phyloP scores from a whole-genome alignment of 2,329 filamentous ascomycete species.

The Tolypocladium tropicale region DNA sequence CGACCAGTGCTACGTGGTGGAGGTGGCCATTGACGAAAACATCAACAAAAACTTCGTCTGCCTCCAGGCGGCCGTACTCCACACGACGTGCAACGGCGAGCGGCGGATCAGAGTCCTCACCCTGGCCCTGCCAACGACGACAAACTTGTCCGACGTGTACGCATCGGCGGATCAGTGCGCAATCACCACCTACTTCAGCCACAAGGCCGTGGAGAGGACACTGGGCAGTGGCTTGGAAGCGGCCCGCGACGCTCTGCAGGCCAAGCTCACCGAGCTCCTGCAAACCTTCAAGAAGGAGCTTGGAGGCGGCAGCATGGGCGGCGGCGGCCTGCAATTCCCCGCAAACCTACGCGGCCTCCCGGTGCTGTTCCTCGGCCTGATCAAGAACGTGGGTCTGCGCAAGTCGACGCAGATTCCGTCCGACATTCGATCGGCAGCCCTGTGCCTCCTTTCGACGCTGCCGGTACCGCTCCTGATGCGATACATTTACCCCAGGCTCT shows the following conservation, averaged over 20 bases:
- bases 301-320: constrained; percentile 89
- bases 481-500: constrained; percentile 80
- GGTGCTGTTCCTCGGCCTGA: constrained; percentile 83
- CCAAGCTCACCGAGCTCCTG: constrained; percentile 84
- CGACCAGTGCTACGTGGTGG: constrained; percentile 94
- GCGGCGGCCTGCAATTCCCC: constrained; percentile 87
- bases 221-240: constrained; percentile 80
- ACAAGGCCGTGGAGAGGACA: constrained; percentile 91
- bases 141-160: constrained; percentile 82
- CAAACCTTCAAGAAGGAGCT: constrained; percentile 96
- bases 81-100: constrained; percentile 97
- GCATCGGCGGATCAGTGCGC: constrained; percentile 91
- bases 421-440: constrained; percentile 83
- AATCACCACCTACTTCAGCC: constrained; percentile 87
- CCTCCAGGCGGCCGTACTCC: constrained; percentile 86
- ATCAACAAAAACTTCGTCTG: constrained; percentile 87
- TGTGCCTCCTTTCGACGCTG: constrained; percentile 88
- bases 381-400: constrained; percentile 90
- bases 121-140: constrained; percentile 83
- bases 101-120: constrained; percentile 91
- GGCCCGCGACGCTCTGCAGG: constrained; percentile 80
- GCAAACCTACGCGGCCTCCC: constrained; percentile 84
- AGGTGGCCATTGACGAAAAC: constrained; percentile 95
- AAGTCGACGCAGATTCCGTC: constrained; percentile 91
- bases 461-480: constrained; percentile 84